Evolutionary conservation across 306 rosid species (phyloP).

Genomic region (Heteromeles arbutifolia): DNA sequence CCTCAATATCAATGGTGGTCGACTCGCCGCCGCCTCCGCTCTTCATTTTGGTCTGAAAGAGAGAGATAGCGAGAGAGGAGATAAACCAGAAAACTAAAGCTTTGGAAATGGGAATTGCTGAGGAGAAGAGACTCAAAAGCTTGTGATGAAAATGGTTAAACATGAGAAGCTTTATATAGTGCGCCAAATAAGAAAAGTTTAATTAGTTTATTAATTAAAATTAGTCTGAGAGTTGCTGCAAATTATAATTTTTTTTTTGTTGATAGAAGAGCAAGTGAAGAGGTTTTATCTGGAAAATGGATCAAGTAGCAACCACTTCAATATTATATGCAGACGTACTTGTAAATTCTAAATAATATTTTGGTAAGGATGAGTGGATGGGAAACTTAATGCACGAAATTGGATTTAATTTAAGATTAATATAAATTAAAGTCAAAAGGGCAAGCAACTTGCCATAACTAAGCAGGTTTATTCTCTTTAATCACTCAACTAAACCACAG

Average conservation of each 20-base stretch:
- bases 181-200: neutral
- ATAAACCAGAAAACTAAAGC: neutral
- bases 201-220: neutral
- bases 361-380: no score
- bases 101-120: conserved; percentile 1
- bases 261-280: neutral
- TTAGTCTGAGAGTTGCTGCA: neutral
- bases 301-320: conserved; percentile 12
- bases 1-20: conserved; percentile 44
- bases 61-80: neutral
- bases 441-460: neutral
- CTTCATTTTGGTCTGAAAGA: conserved; percentile 29
- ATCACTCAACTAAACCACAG: conserved; percentile 46
- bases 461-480: conserved; percentile 5
- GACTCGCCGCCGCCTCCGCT: conserved; percentile 30
- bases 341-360: no score
- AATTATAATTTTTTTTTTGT: no score
- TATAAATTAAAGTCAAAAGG: conserved; percentile 1
- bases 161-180: conserved; percentile 1
- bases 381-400: no score
- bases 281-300: conserved; percentile 1
- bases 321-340: neutral
- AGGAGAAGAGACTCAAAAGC: neutral
- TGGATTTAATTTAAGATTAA: neutral
- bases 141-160: conserved; percentile 5